phyloP scores from a whole-genome alignment of 2,329 filamentous ascomycete genomes.

The Colletotrichum salicis region DNA sequence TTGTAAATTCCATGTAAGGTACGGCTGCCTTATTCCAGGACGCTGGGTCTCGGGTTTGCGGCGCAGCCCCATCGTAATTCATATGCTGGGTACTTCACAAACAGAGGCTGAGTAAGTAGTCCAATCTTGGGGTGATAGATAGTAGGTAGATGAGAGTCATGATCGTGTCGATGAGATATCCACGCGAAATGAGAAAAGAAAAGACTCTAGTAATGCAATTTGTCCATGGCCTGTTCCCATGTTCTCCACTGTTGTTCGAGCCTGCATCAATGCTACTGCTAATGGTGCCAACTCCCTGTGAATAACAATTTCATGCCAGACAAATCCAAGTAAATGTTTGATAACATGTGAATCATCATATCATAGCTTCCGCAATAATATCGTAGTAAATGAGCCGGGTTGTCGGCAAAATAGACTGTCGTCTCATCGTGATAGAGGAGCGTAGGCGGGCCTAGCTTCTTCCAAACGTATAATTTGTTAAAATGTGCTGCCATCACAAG shows the following conservation, averaged over 20 bases:
- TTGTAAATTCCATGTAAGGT: conserved; percentile 6
- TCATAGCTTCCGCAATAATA: background rate
- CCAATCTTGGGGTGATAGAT: background rate
- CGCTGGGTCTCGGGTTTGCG: background rate
- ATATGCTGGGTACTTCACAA: background rate
- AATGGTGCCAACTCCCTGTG: background rate
- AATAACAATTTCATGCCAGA: background rate
- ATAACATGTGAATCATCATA: conserved; percentile 1
- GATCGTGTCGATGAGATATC: background rate
- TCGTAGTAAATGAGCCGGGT: background rate
- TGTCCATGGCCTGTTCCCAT: conserved; percentile 20
- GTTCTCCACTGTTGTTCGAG: background rate
- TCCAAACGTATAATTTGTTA: conserved; percentile 12
- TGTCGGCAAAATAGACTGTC: conserved; percentile 5
- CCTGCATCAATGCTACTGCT: background rate
- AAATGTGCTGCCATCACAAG: background rate
- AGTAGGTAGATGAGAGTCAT: background rate
- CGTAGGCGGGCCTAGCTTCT: background rate
- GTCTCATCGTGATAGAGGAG: background rate
- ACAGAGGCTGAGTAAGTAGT: background rate
- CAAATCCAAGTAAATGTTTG: background rate
- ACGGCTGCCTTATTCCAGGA: background rate
- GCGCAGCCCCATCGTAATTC: background rate
- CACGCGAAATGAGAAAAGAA: background rate
- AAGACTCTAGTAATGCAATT: conserved; percentile 8